These are phyloP conservation scores for Dactylellina haptotyla DNA, from an alignment of 2,329 filamentous ascomycete genomes.

Conservation along the genomic window DNA sequence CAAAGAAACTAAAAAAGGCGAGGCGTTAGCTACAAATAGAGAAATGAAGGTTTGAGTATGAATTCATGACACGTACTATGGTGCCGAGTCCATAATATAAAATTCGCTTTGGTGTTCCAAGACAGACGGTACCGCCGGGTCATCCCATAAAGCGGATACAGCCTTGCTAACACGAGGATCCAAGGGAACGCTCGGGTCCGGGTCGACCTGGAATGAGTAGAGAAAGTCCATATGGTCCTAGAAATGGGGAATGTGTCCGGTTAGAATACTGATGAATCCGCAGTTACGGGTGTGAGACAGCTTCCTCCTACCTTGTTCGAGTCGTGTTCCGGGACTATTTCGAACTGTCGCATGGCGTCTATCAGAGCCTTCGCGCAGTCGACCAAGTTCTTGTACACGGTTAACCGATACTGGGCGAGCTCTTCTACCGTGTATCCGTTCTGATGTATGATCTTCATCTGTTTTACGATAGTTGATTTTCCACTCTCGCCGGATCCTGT, in stretches of 20 bases:
- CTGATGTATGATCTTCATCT: constrained; percentile 99
- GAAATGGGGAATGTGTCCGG: constrained; percentile 63
- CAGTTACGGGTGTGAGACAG: constrained; percentile 56
- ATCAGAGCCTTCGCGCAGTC: constrained; percentile 96
- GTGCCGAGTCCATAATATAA: constrained; percentile 98
- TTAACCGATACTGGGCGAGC: constrained; percentile 90
- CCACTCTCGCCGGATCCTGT: constrained; percentile 96
- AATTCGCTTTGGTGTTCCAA: constrained; percentile 97
- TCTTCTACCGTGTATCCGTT: constrained; percentile 97
- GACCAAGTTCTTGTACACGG: constrained; percentile 97
- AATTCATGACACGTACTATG: constrained; percentile 76
- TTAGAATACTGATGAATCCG: constrained; percentile 8
- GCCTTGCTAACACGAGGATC: constrained; percentile 83
- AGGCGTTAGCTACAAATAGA: constrained; percentile 56
- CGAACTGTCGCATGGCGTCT: constrained; percentile 89
- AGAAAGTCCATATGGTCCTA: constrained; percentile 81
- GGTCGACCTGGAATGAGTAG: constrained; percentile 86
- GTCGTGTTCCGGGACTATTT: constrained; percentile 72
- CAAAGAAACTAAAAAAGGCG: constrained; percentile 79
- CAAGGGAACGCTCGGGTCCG: constrained; percentile 85
- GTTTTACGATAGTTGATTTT: constrained; percentile 99
- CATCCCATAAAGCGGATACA: constrained; percentile 87
- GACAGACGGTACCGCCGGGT: constrained; percentile 81
- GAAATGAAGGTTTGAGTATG: constrained; percentile 36
- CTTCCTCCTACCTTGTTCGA: constrained; percentile 57